Evolutionary conservation across 2,329 filamentous ascomycete genomes (phyloP).

Genomic region (Arthrobotrys pseudoclavata): DNA sequence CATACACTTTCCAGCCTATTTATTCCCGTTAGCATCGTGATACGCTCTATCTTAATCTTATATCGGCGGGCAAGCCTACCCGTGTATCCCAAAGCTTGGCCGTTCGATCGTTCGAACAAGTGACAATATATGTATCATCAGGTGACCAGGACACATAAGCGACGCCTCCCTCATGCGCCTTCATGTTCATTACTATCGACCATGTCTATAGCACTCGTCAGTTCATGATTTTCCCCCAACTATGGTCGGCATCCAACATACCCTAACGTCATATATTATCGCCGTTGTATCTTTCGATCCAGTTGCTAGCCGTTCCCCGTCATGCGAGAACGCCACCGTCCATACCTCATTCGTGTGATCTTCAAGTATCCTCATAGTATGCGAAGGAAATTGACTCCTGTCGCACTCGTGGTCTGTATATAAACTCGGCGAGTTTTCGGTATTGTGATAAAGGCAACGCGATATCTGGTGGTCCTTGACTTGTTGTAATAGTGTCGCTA

Average conservation of each 20-base stretch:
- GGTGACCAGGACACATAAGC: conserved; percentile 91
- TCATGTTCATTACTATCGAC: conserved; percentile 73
- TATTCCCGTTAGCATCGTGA: conserved; percentile 69
- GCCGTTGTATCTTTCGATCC: conserved; percentile 82
- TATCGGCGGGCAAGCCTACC: conserved; percentile 68
- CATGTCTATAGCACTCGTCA: conserved; percentile 70
- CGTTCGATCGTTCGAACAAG: conserved; percentile 80
- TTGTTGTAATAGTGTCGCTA: conserved; percentile 83
- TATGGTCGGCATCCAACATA: conserved; percentile 37
- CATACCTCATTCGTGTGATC: conserved; percentile 87
- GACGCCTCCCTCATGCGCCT: conserved; percentile 78
- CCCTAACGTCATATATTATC: conserved; percentile 81
- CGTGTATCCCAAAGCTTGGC: conserved; percentile 81
- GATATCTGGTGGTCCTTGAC: conserved; percentile 87
- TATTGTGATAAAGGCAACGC: conserved; percentile 90
- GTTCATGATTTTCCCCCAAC: neutral
- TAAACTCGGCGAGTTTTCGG: conserved; percentile 80
- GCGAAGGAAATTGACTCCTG: conserved; percentile 81
- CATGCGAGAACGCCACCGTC: conserved; percentile 90
- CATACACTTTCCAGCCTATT: conserved; percentile 75
- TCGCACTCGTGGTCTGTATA: conserved; percentile 92
- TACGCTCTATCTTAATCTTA: conserved; percentile 64
- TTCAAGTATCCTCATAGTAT: conserved; percentile 77
- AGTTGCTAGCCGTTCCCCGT: conserved; percentile 84
- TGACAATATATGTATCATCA: conserved; percentile 86